Base-by-base conservation (phyloP, 2,329 filamentous ascomycete species). In the Eurotiales sp. region DNA sequence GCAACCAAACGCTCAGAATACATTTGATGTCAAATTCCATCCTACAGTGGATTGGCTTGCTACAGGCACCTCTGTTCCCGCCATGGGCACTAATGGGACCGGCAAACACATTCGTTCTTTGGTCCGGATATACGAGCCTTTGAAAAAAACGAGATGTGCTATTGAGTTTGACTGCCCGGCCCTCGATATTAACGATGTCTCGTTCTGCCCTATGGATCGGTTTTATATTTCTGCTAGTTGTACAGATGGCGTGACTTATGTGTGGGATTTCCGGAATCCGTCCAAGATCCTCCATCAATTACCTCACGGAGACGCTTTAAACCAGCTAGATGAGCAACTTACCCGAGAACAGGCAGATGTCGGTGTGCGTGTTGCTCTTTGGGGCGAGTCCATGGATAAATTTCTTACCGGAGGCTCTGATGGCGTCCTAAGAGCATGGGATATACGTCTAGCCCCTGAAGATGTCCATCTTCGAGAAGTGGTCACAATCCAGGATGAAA, bases 331-430 rank as follows among this genome's bases (percentile, higher is more conserved):
- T 46, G 60, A 66, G 21, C 58, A 58, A 7, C 49, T 65, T 27
- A 55, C 62, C 14, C 71, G 72, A 17, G 82, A 84, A 56, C 57
- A 74, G 14, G 71, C 72, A 4, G 82, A 85, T 55, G 79, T 79
- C 6, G 82, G 82, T 1, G 75, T 85, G 0, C 75, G 77, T 15
- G 76, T 83, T 55, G 71, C 81, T 2, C 71, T 80, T 0, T 85
- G 82, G 82, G 79, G 77, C 6, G 64, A 74, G 3, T 73, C 72
- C 4, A 68, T 73, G 15, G 72, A 73, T 6, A 70, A 79, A 1
- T 70, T 85, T 8, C 83, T 79, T 61, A 82, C 78, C 21, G 82
- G 81, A 14, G 79, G 78, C 5, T 83, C 81, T 4, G 82, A 85
- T 60, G 82, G 82, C 3, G 66, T 78, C 0, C 66, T 85, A 34